These are phyloP conservation scores for Arabidopsis suecica DNA, from an alignment of 345 rosid species.

Conservation along the genomic window DNA sequence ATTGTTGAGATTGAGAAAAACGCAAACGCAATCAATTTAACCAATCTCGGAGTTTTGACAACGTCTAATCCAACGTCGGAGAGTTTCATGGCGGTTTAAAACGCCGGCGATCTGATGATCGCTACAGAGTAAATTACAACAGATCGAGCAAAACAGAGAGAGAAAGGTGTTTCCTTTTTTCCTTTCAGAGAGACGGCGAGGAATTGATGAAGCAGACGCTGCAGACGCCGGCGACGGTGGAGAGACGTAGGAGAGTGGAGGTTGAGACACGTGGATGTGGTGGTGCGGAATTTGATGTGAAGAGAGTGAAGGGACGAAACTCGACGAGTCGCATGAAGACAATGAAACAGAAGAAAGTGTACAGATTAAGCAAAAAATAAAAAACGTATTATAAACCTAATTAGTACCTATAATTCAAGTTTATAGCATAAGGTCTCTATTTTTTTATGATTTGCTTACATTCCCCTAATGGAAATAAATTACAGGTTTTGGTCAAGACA, in stretches of 20 bases:
- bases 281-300: conserved; percentile 28
- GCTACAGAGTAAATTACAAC: background rate
- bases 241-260: conserved; percentile 36
- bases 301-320: conserved; percentile 26
- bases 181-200: background rate
- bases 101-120: conserved; percentile 34
- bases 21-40: conserved; percentile 50
- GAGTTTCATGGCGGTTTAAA: conserved; percentile 29
- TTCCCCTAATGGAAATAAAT: background rate
- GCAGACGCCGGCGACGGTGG: conserved; percentile 37
- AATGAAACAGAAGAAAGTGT: conserved; percentile 23
- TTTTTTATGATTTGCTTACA: background rate
- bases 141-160: conserved; percentile 28
- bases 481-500: background rate
- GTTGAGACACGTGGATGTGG: conserved; percentile 43
- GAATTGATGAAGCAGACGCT: conserved; percentile 26
- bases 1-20: conserved; percentile 43
- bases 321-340: conserved; percentile 30
- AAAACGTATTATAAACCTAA: conserved; percentile 23
- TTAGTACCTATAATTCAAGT: background rate
- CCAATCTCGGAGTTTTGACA: conserved; percentile 49
- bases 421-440: background rate
- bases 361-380: background rate
- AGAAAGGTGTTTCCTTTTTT: background rate
- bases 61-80: conserved; percentile 41